Conservation (phyloP, 2,329 filamentous ascomycete species). For the Thyridium curvatum region DNA sequence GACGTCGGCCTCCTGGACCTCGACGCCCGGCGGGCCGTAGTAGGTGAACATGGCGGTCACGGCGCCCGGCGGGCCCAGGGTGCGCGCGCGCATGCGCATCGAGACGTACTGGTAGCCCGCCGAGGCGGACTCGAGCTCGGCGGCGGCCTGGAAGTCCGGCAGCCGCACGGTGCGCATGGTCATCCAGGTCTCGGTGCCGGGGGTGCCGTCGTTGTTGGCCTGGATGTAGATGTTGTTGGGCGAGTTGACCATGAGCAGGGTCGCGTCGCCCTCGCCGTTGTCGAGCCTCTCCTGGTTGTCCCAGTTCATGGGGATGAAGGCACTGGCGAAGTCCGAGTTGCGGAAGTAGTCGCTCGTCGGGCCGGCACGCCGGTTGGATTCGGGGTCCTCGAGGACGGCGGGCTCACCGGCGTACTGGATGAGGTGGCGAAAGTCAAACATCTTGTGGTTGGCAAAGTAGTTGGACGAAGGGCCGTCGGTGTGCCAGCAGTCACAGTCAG, state of each 20-base stretch:
- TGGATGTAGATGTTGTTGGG: slow-evolving; percentile 34
- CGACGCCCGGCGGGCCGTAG: slow-evolving; percentile 12
- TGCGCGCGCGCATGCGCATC: slow-evolving; percentile 24
- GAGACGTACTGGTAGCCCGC: slow-evolving; percentile 20
- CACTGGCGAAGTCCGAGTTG: slow-evolving; percentile 17
- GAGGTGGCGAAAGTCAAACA: slow-evolving; percentile 29
- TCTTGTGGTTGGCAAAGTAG: slow-evolving; percentile 27
- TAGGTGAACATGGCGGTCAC: slow-evolving; percentile 28
- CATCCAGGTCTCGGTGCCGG: slow-evolving; percentile 8
- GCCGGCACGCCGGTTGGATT: slow-evolving; percentile 18
- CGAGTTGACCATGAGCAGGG: slow-evolving; percentile 28
- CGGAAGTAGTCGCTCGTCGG: slow-evolving; percentile 23
- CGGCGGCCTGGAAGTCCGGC: slow-evolving; percentile 16
- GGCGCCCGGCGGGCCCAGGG: slow-evolving; percentile 19
- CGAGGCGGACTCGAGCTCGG: slow-evolving; percentile 21
- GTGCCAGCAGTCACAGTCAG: slow-evolving; percentile 26
- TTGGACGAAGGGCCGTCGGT: slow-evolving; percentile 24
- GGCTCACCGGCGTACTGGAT: slow-evolving; percentile 21
- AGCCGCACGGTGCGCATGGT: slow-evolving; percentile 12
- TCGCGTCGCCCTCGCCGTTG: slow-evolving; percentile 18
- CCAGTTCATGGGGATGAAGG: slow-evolving; percentile 27
- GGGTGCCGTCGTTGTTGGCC: slow-evolving; percentile 18
- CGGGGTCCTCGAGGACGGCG: slow-evolving; percentile 15
- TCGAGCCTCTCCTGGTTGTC: slow-evolving; percentile 22
- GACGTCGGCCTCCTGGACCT: slow-evolving; percentile 28